phyloP scores from a whole-genome alignment of 2,329 filamentous ascomycete genomes.

The Colletotrichum chlorophyti region DNA sequence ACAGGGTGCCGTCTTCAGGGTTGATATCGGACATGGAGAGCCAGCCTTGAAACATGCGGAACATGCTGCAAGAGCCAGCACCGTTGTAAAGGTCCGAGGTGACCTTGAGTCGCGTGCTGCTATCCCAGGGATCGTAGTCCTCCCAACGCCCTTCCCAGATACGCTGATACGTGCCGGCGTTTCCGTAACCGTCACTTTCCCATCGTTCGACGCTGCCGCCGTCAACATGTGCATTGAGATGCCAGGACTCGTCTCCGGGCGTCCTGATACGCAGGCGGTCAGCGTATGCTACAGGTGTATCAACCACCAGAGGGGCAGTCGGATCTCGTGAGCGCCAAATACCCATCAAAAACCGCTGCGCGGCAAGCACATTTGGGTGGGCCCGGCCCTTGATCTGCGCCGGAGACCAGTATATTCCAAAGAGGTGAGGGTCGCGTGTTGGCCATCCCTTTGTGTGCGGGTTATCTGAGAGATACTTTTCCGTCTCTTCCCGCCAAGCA shows the following conservation, averaged over 20 bases:
- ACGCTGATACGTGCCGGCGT: conserved; percentile 60
- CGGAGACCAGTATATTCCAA: conserved; percentile 65
- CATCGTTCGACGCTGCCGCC: conserved; percentile 76
- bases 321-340: conserved; percentile 68
- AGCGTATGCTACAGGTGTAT: conserved; percentile 71
- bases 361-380: conserved; percentile 67
- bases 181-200: conserved; percentile 72
- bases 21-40: conserved; percentile 61
- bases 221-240: conserved; percentile 71
- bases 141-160: conserved; percentile 63
- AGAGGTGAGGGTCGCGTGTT: conserved; percentile 39
- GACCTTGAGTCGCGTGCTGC: conserved; percentile 57
- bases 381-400: conserved; percentile 72
- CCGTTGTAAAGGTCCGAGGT: conserved; percentile 65
- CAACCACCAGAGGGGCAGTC: conserved; percentile 63
- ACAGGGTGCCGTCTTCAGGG: conserved; percentile 74
- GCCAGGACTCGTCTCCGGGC: conserved; percentile 55
- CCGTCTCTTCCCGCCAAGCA: conserved; percentile 57
- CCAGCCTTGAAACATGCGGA: conserved; percentile 66
- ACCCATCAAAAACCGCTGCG: conserved; percentile 71
- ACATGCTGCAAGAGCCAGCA: conserved; percentile 62
- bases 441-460: conserved; percentile 40
- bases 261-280: conserved; percentile 73
- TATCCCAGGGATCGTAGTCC: conserved; percentile 62
- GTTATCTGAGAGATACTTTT: conserved; percentile 58